Evolutionary conservation across 306 rosid species (phyloP), one percentile per base, ranked within the genome.

Genomic region (Quercus dentata): DNA sequence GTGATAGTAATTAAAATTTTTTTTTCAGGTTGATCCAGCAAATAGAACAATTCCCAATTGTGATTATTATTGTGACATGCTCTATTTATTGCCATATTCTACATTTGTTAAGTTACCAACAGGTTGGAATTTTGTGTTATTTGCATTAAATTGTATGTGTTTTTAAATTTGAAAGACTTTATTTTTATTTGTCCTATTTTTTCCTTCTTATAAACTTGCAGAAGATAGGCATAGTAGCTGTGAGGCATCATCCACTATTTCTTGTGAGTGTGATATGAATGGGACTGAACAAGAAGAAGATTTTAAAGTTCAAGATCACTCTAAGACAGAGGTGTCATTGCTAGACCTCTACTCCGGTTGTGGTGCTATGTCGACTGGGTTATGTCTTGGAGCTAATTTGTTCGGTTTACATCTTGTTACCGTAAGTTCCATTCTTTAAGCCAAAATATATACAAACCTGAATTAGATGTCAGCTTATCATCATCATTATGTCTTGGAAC

Each of bases 361-460:
- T 67, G 98, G 98, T 12, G 98, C 93, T 1, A 94, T 94, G 98
- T 94, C 97, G 15, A 94, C 97, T 18, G 98, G 98, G 19, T 82
- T 94, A 23, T 90, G 97, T 73, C 87, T 88, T 25, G 98, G 98
- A 18, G 97, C 91, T 54, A 70, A 67, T 3, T 75, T 88, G 62
- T 82, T 90, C 8, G 82, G 90, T 17, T 56, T 92, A 58, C 91
- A 94, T 54, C 89, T 92, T 74, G 93, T 89, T 20, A 92, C 98
- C 0, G 98, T 94, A 84, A 77, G 94, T 76, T 69, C 3, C 33
- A 28, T 58, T 8, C 72, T 7, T 61, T 31, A 13, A 46, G 30
- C 4, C 41, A 28, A 4, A 1, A 28, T 13, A 15, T 9, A 28
- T 63, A 6, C 28, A 8, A 13, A 54, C 51, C 17, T 70, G 3